These are phyloP conservation scores for Cotoneaster glaucophyllus DNA, from an alignment of 306 rosid species.

Conservation along the genomic window DNA sequence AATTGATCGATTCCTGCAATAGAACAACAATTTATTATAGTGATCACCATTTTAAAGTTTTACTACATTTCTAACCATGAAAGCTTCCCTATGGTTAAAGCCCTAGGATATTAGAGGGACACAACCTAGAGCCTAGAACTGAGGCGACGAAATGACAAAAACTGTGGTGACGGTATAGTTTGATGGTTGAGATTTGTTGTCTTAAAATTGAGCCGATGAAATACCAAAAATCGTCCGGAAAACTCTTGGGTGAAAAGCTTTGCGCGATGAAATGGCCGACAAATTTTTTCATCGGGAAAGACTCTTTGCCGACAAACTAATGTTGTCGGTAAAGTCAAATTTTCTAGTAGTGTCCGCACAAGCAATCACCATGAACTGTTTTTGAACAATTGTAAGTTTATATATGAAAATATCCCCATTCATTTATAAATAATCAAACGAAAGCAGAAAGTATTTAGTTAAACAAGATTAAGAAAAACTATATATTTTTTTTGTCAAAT, in stretches of 20 bases:
- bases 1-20: conserved; percentile 69
- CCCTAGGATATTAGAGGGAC: conserved; percentile 86
- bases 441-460: neutral
- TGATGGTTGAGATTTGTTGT: no score
- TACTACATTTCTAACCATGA: conserved; percentile 76
- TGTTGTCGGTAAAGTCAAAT: no score
- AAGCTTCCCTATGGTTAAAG: conserved; percentile 92
- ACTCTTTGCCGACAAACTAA: no score
- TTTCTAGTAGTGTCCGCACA: conserved; percentile 34
- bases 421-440: conserved; percentile 7
- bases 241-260: no score
- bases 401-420: conserved; percentile 1
- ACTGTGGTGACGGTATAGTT: no score
- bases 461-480: neutral
- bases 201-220: no score
- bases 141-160: no score
- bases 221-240: no score
- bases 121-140: conserved; percentile 67
- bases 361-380: conserved; percentile 88
- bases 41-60: conserved; percentile 34
- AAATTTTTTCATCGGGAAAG: no score
- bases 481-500: no score
- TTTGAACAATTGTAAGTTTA: conserved; percentile 47
- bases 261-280: no score
- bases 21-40: conserved; percentile 2